Conservation (phyloP, 2,329 filamentous ascomycete species). For the Fusarium setosum region DNA sequence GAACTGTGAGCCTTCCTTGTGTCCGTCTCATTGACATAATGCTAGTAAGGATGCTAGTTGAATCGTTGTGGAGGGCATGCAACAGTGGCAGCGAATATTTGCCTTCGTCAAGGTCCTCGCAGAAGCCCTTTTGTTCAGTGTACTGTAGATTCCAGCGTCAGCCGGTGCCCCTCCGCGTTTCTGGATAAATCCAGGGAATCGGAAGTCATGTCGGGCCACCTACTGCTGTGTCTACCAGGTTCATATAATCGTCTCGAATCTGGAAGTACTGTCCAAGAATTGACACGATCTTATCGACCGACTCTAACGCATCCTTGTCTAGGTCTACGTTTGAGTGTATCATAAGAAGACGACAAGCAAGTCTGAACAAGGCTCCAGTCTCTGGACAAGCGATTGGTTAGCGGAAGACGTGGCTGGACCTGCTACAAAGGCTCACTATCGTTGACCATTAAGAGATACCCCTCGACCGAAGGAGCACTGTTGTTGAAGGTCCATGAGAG, state of each 20-base stretch:
- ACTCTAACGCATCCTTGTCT: background rate
- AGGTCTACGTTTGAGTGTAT: background rate
- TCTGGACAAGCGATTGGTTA: background rate
- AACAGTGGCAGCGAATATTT: slow-evolving; percentile 6
- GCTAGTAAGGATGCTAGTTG: background rate
- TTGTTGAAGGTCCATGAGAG: background rate
- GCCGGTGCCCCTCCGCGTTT: background rate
- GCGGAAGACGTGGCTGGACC: background rate
- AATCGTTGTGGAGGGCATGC: background rate
- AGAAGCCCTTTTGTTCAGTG: slow-evolving; percentile 3
- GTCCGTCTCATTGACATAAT: background rate
- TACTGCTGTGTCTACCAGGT: background rate
- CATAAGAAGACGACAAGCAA: background rate
- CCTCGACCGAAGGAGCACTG: background rate
- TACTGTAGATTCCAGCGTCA: background rate
- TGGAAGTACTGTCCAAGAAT: slow-evolving; percentile 3
- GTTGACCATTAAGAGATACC: slow-evolving; percentile 1
- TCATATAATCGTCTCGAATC: slow-evolving; percentile 11
- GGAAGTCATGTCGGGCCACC: background rate
- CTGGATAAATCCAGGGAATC: background rate
- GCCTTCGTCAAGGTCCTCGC: slow-evolving; percentile 4
- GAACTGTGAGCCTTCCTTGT: background rate
- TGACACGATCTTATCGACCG: background rate
- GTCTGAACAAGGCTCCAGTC: slow-evolving; percentile 4
- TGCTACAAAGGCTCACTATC: background rate